These are phyloP conservation scores for Talaromyces atroroseus DNA, from an alignment of 2,329 filamentous ascomycete species.

Conservation along the genomic window DNA sequence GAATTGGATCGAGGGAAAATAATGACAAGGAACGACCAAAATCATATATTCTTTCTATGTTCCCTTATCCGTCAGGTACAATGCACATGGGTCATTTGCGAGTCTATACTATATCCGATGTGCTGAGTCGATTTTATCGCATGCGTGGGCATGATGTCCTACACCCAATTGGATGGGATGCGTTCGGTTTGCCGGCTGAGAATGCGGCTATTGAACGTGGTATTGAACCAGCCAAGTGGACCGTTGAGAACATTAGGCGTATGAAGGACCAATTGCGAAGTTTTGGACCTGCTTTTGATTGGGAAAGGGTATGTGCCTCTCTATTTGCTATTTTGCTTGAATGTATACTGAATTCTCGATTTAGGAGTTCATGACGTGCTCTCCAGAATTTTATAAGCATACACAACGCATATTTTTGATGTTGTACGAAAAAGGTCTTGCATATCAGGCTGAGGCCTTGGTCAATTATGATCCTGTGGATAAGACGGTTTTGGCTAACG, in stretches of 20 bases:
- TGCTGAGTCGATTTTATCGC: constrained; percentile 68
- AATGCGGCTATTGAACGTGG: constrained; percentile 84
- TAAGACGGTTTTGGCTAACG: constrained; percentile 83
- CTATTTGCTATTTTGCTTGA: not conserved
- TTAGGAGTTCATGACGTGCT: constrained; percentile 78
- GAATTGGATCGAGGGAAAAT: constrained; percentile 2
- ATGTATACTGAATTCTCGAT: not conserved
- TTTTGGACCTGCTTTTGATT: constrained; percentile 81
- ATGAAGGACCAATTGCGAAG: constrained; percentile 77
- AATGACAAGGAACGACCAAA: constrained; percentile 30
- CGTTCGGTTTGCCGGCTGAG: constrained; percentile 83
- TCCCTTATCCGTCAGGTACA: constrained; percentile 82
- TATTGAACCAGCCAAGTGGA: constrained; percentile 73
- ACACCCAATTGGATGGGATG: constrained; percentile 93
- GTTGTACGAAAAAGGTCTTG: constrained; percentile 67
- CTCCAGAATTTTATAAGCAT: constrained; percentile 81
- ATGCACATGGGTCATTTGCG: constrained; percentile 83
- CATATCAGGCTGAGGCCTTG: constrained; percentile 74
- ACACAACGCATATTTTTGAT: constrained; percentile 80
- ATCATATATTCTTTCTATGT: constrained; percentile 80
- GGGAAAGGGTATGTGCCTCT: constrained; percentile 57
- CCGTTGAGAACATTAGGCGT: constrained; percentile 67
- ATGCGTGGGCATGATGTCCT: constrained; percentile 71
- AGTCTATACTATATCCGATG: constrained; percentile 87
- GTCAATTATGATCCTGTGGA: constrained; percentile 91